Evolutionary conservation across 2,329 filamentous ascomycete species (phyloP).

Genomic region (Alternaria angustiovoidea): DNA sequence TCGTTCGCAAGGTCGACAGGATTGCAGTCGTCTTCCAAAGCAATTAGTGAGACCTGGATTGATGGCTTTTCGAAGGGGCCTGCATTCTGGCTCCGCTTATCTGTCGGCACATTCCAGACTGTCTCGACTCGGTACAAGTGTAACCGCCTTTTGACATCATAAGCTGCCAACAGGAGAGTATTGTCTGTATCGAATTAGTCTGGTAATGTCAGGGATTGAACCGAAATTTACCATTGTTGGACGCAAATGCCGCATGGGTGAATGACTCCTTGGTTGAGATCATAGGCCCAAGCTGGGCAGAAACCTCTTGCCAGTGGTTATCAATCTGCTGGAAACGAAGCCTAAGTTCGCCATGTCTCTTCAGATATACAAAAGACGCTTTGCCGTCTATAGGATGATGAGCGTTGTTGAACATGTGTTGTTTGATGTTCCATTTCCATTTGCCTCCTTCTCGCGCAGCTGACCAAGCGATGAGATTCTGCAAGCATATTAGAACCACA

Average conservation of each 20-base stretch:
- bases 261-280: conserved; percentile 64
- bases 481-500: conserved; percentile 9
- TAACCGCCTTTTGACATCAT: conserved; percentile 75
- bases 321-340: conserved; percentile 81
- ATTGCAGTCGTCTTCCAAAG: conserved; percentile 42
- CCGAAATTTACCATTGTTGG: conserved; percentile 75
- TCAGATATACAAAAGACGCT: conserved; percentile 79
- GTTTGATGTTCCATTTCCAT: conserved; percentile 75
- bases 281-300: conserved; percentile 77
- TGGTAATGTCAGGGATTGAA: not conserved
- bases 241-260: conserved; percentile 55
- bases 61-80: conserved; percentile 50
- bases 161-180: conserved; percentile 70
- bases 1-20: conserved; percentile 35
- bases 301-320: conserved; percentile 74
- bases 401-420: conserved; percentile 72
- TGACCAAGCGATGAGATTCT: conserved; percentile 52
- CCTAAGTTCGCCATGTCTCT: conserved; percentile 74
- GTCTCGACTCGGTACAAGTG: conserved; percentile 77
- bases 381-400: conserved; percentile 75
- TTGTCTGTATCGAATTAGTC: conserved; percentile 42
- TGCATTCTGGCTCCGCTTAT: conserved; percentile 62
- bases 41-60: conserved; percentile 40
- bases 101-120: conserved; percentile 71
- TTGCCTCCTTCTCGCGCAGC: conserved; percentile 52